A percentile compares a stretch with the other conserved stretches of the same genome.
Evolutionary conservation across 2,329 filamentous ascomycete genomes (phyloP).

Genomic region (Fusarium goolgardi): DNA sequence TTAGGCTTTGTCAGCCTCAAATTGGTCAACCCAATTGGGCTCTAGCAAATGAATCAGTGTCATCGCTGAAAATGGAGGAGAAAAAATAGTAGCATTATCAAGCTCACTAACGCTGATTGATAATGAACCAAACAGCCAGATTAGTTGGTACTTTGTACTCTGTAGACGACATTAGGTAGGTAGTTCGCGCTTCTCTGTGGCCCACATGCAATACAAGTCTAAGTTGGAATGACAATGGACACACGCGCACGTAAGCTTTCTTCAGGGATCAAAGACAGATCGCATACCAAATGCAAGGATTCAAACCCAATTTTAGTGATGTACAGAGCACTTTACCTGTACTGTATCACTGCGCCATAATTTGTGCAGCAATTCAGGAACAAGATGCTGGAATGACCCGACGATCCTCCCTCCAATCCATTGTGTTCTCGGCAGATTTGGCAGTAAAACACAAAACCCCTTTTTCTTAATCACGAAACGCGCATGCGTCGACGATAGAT

Average conservation of each 20-base stretch:
- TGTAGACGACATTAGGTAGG: not conserved
- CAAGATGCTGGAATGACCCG: conserved; percentile 37
- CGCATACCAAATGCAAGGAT: conserved; percentile 34
- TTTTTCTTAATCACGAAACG: conserved; percentile 41
- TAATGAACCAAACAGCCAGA: not conserved
- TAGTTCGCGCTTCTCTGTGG: not conserved
- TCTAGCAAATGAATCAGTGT: conserved; percentile 30
- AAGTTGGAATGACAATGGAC: conserved; percentile 5
- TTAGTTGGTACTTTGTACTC: no score
- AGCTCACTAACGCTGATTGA: not conserved
- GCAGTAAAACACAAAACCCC: conserved; percentile 29
- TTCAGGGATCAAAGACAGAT: conserved; percentile 14
- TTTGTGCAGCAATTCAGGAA: conserved; percentile 33
- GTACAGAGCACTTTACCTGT: not conserved
- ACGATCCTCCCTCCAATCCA: conserved; percentile 38
- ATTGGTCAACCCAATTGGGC: conserved; percentile 22
- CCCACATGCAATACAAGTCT: not conserved
- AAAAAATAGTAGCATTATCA: not conserved
- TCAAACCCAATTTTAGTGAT: conserved; percentile 20
- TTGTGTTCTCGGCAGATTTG: conserved; percentile 16
- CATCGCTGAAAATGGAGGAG: conserved; percentile 2
- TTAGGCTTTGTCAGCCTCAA: conserved; percentile 31
- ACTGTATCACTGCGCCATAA: conserved; percentile 15
- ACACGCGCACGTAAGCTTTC: conserved; percentile 20
- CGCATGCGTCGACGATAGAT: conserved; percentile 32